Conservation (phyloP, 2,329 filamentous ascomycete genomes). For the Trichoderma guizhouense region DNA sequence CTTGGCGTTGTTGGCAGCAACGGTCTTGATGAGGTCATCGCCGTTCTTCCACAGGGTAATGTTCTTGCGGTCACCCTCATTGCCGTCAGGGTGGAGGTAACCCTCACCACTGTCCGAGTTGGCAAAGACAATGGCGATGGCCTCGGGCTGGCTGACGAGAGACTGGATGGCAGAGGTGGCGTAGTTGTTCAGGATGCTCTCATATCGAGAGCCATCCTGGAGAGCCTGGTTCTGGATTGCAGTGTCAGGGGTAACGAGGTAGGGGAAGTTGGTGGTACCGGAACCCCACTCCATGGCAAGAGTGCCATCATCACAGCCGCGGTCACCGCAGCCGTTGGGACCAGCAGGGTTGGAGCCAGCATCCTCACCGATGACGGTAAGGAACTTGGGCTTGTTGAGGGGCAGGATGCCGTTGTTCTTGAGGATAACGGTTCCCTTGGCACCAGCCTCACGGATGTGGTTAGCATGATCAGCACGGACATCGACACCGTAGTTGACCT, state of each 20-base stretch:
- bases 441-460: constrained; percentile 72
- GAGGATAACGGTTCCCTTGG: constrained; percentile 79
- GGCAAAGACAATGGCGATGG: constrained; percentile 80
- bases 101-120: constrained; percentile 86
- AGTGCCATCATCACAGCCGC: constrained; percentile 57
- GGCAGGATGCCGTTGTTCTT: constrained; percentile 81
- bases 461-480: constrained; percentile 72
- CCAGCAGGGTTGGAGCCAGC: constrained; percentile 71
- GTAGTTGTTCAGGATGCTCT: constrained; percentile 66
- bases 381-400: constrained; percentile 71
- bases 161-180: constrained; percentile 58
- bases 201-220: constrained; percentile 56
- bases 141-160: constrained; percentile 60
- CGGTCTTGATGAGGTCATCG: constrained; percentile 76
- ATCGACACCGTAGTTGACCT: constrained; percentile 78
- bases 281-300: constrained; percentile 78
- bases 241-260: constrained; percentile 69
- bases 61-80: constrained; percentile 87
- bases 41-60: constrained; percentile 84
- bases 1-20: constrained; percentile 75
- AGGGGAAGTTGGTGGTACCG: constrained; percentile 70
- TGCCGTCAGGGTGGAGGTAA: constrained; percentile 77
- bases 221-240: constrained; percentile 64
- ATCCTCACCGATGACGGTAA: constrained; percentile 79
- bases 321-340: constrained; percentile 74